Base-by-base conservation (phyloP, 1,284 basidiomycete species). In the Ceratobasidium sp. region DNA sequence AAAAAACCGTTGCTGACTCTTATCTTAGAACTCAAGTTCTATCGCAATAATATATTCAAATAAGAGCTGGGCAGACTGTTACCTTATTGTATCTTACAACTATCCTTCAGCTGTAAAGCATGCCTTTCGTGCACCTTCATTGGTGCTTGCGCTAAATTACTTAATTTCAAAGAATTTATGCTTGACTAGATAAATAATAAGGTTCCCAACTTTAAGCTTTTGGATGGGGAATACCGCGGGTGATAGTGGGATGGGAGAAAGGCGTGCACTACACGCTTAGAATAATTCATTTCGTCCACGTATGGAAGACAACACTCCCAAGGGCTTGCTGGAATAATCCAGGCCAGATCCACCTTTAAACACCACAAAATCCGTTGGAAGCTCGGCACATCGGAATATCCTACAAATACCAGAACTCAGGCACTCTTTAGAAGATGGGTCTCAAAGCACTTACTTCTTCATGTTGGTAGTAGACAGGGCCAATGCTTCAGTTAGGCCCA, bases 401-500 rank as follows among this genome's bases (percentile, higher is more conserved):
- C 71, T 74, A 64, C 26, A 20, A 44, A 33, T 46, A 20, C 28
- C 48, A 5, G 1, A 4, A 42, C 23, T 13, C 33, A 20, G 5
- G 20, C 4, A 15, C 12, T 10, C 9, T 12, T 17, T 20, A n/a
- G 7, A 46, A 17, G 40, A 46, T 15, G 12, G 5, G 33, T 3
- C 57, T 1, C 9, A 7, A 26, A 26, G n/a, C n/a, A 28, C 71
- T 38, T 64, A 65, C 65, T 87, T 87, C 80, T 93, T 91, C 3
- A 94, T 83, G 80, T 91, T 93, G 42, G 86, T 85, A 10, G 90
- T 89, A 17, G 90, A 90, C 46, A 93, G 84, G 4, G 88, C 88
- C 57, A 94, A 83, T 0, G 91, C 90, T 12, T 90, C 84, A 2
- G 86, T 83, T 80, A 88, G 87, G 48, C 85, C 85, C 33, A 94